Conservation (phyloP, 2,329 filamentous ascomycete genomes). For the Blastomyces percursus region DNA sequence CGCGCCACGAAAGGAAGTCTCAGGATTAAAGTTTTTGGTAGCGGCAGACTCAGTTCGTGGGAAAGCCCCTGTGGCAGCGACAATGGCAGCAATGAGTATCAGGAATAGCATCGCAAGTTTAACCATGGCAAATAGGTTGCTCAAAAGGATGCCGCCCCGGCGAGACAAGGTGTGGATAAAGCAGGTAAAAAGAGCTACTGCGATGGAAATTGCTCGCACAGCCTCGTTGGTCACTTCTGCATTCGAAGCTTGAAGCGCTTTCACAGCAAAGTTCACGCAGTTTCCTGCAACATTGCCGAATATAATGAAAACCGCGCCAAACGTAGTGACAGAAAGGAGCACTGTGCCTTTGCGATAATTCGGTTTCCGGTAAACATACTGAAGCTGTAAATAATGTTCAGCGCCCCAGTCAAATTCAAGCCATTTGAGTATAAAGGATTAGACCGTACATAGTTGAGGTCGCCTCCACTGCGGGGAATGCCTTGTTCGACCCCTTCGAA, state of each 20-base stretch:
- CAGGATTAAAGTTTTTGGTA: conserved; percentile 19
- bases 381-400: conserved; percentile 11
- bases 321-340: conserved; percentile 13
- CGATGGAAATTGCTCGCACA: conserved; percentile 41
- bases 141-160: conserved; percentile 41
- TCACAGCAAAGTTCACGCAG: conserved; percentile 37
- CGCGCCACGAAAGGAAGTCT: neutral
- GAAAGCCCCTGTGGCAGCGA: conserved; percentile 17
- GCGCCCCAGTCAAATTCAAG: neutral
- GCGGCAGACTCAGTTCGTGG: conserved; percentile 17
- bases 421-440: neutral
- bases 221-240: conserved; percentile 22
- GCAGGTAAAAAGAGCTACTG: conserved; percentile 34
- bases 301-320: conserved; percentile 19
- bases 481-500: conserved; percentile 4
- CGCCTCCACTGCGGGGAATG: conserved; percentile 15
- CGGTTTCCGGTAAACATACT: conserved; percentile 16
- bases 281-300: conserved; percentile 23
- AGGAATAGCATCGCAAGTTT: conserved; percentile 41
- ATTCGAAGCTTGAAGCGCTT: conserved; percentile 28
- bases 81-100: conserved; percentile 31
- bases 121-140: conserved; percentile 41
- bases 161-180: conserved; percentile 41
- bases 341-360: conserved; percentile 5
- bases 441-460: conserved; percentile 14